Evolutionary conservation across 2,329 filamentous ascomycete species (phyloP), one percentile per base, ranked within the genome.

Genomic region (Penicillium freii): DNA sequence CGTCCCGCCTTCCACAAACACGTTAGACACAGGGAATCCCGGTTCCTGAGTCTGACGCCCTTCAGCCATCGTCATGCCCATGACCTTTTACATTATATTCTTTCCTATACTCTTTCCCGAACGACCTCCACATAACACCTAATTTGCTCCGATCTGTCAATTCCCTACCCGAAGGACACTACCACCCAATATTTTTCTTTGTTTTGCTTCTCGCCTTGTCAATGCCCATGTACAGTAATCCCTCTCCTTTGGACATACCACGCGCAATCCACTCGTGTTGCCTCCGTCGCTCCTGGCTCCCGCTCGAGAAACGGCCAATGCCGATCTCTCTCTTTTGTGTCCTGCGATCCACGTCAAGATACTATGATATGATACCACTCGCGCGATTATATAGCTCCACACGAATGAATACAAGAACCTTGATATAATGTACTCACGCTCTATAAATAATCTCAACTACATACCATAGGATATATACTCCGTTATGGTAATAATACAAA

Each of bases 321-420:
- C 29, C 9, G n/a, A 34, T 29, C 23, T 45, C 15, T 21, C 29
- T 21, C 29, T 36, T 42, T 17, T 29, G 27, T 36, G 19, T 29
- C 33, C 27, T 25, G 10, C 15, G 39, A 43, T 51, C 34, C 34
- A 40, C 27, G 45, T 56, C 45, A 42, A 51, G 40, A 59, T 57
- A 39, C 38, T 45, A 59, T 51, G 48, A 61, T 59, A 59, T 58
- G 52, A 61, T 61, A 61, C 59, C 56, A 61, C 44, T 34, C n/a
- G 33, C 25, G 31, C 51, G 33, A 50, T 33, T 46, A 46, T 56
- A 51, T 52, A 47, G 34, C 54, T 53, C 49, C n/a, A 5, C n/a
- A 17, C 17, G 44, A 38, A 46, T 36, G 33, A 36, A 47, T 53
- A 42, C 40, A 40, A 29, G 27, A 43, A 43, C 44, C 10, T 11